A percentile compares a stretch with the other conserved stretches of the same genome.
Evolutionary conservation across 495 filamentous ascomycete species (phyloP).

Genomic region (Aspergillus hancockii): DNA sequence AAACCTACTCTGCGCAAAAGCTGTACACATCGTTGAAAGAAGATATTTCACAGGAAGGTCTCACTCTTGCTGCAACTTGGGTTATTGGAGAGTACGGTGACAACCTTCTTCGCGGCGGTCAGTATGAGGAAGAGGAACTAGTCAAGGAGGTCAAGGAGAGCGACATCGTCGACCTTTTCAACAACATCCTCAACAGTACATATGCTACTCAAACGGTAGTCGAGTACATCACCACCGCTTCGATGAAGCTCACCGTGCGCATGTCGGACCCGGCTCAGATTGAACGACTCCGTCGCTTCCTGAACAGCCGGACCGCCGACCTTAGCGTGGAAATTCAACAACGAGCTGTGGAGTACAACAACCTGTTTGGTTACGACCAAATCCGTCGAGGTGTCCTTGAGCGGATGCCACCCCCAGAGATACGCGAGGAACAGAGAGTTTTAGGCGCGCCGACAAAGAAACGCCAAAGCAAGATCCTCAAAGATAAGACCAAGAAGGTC

Average conservation of each 20-base stretch:
- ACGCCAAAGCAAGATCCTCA: constrained; percentile 67
- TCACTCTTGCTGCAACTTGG: constrained; percentile 94
- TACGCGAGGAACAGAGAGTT: constrained; percentile 88
- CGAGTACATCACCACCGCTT: constrained; percentile 92
- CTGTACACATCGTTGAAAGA: constrained; percentile 87
- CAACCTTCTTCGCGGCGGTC: constrained; percentile 78
- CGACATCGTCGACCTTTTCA: constrained; percentile 89
- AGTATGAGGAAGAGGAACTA: constrained; percentile 93
- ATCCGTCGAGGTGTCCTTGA: constrained; percentile 89
- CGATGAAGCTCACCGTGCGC: constrained; percentile 93
- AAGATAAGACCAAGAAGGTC: constrained; percentile 70
- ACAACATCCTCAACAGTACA: constrained; percentile 86
- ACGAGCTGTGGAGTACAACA: constrained; percentile 89
- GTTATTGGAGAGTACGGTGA: constrained; percentile 98
- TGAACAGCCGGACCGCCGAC: constrained; percentile 73
- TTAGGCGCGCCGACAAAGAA: constrained; percentile 84
- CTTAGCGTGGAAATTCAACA: constrained; percentile 96
- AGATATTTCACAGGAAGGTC: constrained; percentile 94
- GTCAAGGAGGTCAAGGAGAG: constrained; percentile 87
- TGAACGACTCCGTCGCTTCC: constrained; percentile 76
- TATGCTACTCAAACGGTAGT: constrained; percentile 86
- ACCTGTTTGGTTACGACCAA: constrained; percentile 86
- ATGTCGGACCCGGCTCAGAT: constrained; percentile 80
- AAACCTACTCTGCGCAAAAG: constrained; percentile 96
- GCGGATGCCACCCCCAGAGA: constrained; percentile 96